These are phyloP conservation scores for Metschnikowia colocasiae DNA, from an alignment of 805 yeast genomes.

Conservation along the genomic window DNA sequence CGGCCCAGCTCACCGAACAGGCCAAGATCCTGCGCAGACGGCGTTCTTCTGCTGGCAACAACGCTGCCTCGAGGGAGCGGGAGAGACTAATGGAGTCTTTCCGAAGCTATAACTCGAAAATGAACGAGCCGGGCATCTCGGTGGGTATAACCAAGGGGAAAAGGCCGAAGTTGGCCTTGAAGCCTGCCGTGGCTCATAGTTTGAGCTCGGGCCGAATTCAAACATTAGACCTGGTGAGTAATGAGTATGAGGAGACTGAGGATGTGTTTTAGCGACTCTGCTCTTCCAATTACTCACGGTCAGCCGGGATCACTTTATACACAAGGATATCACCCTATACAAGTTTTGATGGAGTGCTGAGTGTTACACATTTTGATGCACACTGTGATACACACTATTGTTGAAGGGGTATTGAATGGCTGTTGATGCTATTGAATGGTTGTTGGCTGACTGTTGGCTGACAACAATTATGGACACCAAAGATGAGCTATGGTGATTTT, in stretches of 20 bases:
- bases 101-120: slow-evolving; percentile 11
- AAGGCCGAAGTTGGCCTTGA: background rate
- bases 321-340: too few relatives aligned
- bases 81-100: slow-evolving; percentile 7
- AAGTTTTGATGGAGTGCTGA: too few relatives aligned
- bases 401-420: too few relatives aligned
- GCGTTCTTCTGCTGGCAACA: slow-evolving; percentile 18
- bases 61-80: slow-evolving; percentile 6
- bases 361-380: too few relatives aligned
- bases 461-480: too few relatives aligned
- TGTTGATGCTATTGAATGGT: too few relatives aligned
- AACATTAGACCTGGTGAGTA: background rate
- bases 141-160: background rate
- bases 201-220: background rate
- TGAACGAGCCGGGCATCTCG: background rate
- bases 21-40: slow-evolving; percentile 28
- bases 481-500: too few relatives aligned
- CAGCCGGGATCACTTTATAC: too few relatives aligned
- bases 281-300: background rate
- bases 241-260: background rate
- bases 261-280: background rate
- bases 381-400: too few relatives aligned
- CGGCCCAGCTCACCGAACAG: slow-evolving; percentile 30
- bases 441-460: too few relatives aligned
- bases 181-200: background rate